Evolutionary conservation across 2,329 filamentous ascomycete genomes (phyloP), one percentile per base, ranked within the genome.

Genomic region (Lachnellula cervina): DNA sequence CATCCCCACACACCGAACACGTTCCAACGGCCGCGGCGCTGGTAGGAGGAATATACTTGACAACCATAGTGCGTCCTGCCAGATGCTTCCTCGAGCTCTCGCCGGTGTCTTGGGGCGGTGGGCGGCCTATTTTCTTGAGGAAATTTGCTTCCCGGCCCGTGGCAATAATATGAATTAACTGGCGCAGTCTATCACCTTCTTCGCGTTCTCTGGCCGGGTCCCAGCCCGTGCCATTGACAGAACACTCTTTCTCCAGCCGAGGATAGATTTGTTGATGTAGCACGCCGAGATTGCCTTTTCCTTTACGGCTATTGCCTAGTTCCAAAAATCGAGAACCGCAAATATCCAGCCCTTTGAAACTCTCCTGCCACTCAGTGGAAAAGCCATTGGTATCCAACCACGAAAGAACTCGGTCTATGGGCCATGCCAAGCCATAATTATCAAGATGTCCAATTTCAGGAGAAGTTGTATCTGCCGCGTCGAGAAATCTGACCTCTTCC

Each of bases 231-330:
- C 89, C 88, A 67, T 84, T 92, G 55, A 82, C 83, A 32, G 80
- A 82, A 67, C 89, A 95, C 70, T 93, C 86, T 65, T 87, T 82
- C 32, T 82, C 81, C 51, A 97, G 76, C 64, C 87, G 84, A n/a
- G 93, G 93, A 69, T 96, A 95, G n/a, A 97, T 88, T 62, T 88
- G 84, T 68, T 95, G 87, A 69, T 96, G 89, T 86, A 97, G 91
- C 80, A 94, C 91, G 51, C 87, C 88, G 66, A 93, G 87, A 69
- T 96, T 96, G 23, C 90, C 88, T 64, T 90, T 84, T 11, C 89
- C 88, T 51, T 88, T 88, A 55, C 87, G 83, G 25, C 84, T 84
- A 64, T 87, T 87, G 2, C 92, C 92, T 43, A 99, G 82, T 68
- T 97, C 92, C 32, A 99, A 78, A 65, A 99, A 99, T 52, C 88